Evolutionary conservation across 768 basidiomycete species (phyloP), one percentile per base, ranked within the genome.

Genomic region (Leucocoprinus leucothites): DNA sequence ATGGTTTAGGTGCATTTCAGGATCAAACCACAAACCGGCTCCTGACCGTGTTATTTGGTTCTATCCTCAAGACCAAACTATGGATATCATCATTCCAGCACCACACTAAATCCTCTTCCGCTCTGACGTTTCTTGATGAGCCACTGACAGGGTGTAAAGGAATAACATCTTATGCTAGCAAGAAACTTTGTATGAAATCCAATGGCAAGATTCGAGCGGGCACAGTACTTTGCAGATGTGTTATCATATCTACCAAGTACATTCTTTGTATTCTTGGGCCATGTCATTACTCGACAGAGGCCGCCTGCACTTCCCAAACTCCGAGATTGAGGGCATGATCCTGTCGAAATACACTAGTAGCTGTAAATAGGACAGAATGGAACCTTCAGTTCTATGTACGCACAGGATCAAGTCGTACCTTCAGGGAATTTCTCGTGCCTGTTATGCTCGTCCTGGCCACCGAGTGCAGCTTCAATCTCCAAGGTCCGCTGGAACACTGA

Each of bases 31-130:
- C 49, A 41, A 42, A 58, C 53, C 61, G 46, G 60, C 45, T 71
- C 61, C 69, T 69, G 67, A 70, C 69, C 54, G 69, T 68, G 69
- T 73, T 73, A 59, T 71, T 73, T 73, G 65, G 47, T 22, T 49
- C 31, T 19, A 49, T 42, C 42, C 42, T 28, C 21, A 22, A 28
- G n/a, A 40, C 44, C 45, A 53, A 53, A 49, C 34, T 58, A 13
- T 22, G 28, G 18, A 9, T 28, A 16, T 9, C 42, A 44, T 18
- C 24, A 26, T 48, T 48, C 47, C 38, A 38, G 4, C 26, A 34
- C 18, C 47, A 14, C 3, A 3, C 40, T 14, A 3, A n/a, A 19
- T n/a, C 18, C 3, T 5, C 6, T 31, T 11, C 31, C 31, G 31
- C 5, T 11, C 31, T 11, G 6, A 31, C 11, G 6, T 31, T 11